phyloP scores from a whole-genome alignment of 352 stramenopile genomes.

The Phytophthora podocarpi region DNA sequence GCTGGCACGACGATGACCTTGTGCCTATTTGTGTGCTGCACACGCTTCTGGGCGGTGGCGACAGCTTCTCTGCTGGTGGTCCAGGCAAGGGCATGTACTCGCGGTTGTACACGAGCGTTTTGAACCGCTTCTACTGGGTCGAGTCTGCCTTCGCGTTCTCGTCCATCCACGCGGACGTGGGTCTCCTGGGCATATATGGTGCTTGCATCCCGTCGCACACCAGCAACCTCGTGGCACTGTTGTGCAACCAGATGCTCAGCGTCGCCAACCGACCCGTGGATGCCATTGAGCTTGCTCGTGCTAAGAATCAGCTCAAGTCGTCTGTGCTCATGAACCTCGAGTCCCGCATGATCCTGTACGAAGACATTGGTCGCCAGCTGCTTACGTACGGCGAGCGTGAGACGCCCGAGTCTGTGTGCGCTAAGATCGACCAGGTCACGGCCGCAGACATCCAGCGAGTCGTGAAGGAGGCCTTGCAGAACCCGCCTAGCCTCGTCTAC shows the following conservation, averaged over 20 bases:
- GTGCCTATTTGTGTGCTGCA: slow-evolving; percentile 97
- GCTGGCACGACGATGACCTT: slow-evolving; percentile 97
- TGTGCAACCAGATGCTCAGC: slow-evolving; percentile 94
- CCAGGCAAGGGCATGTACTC: slow-evolving; percentile 99
- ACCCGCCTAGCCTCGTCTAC: slow-evolving; percentile 84
- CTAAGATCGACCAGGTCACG: slow-evolving; percentile 90
- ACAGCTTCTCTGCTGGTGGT: slow-evolving; percentile 98
- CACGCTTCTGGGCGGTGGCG: slow-evolving; percentile 96
- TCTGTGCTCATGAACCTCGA: slow-evolving; percentile 99
- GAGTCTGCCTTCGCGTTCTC: slow-evolving; percentile 98
- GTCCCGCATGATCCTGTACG: slow-evolving; percentile 97
- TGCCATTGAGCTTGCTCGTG: slow-evolving; percentile 91
- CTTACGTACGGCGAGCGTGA: slow-evolving; percentile 96
- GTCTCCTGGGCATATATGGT: slow-evolving; percentile 96
- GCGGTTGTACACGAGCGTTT: slow-evolving; percentile 96
- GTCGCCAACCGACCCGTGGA: slow-evolving; percentile 83
- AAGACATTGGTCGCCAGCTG: slow-evolving; percentile 99
- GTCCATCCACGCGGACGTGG: slow-evolving; percentile 94
- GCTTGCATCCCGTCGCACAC: slow-evolving; percentile 82
- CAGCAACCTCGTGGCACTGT: slow-evolving; percentile 92
- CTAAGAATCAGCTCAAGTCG: slow-evolving; percentile 99
- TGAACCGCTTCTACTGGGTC: slow-evolving; percentile 98
- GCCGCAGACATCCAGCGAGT: slow-evolving; percentile 86
- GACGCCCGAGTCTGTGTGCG: slow-evolving; percentile 84
- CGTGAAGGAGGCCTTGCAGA: slow-evolving; percentile 73